Conservation (phyloP, 306 rosid species). For the Sicyos baderoa region DNA sequence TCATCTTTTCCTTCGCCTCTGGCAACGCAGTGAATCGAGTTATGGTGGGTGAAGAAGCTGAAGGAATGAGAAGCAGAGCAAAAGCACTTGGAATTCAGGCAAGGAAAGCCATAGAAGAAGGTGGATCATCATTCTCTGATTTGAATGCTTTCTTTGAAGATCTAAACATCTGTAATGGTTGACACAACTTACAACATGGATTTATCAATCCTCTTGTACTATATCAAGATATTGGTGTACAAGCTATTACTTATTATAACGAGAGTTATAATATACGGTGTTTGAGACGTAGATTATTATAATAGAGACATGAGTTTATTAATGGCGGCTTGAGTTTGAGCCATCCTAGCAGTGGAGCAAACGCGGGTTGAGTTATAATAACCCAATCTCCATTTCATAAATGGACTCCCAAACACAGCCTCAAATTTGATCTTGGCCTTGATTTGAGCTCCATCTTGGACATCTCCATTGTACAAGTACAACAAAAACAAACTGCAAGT, state of each 20-base stretch:
- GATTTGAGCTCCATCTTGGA: neutral
- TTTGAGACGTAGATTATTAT: no score
- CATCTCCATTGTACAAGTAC: neutral
- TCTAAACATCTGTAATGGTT: neutral
- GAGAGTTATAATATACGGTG: no score
- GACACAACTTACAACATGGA: neutral
- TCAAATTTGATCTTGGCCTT: conserved; percentile 3
- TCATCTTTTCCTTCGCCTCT: no score
- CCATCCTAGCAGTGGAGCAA: no score
- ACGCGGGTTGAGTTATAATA: no score
- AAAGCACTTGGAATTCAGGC: conserved; percentile 19
- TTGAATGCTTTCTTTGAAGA: conserved; percentile 25
- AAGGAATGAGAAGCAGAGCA: conserved; percentile 28
- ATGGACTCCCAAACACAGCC: no score
- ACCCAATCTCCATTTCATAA: no score
- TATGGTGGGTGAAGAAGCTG: conserved; percentile 36
- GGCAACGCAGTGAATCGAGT: conserved; percentile 26
- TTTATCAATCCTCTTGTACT: conserved; percentile 9
- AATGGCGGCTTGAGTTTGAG: no score
- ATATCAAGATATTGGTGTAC: neutral
- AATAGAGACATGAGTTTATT: no score
- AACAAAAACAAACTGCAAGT: neutral
- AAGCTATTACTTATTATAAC: no score
- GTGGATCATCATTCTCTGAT: conserved; percentile 25
- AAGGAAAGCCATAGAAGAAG: conserved; percentile 26